These are phyloP conservation scores for Hypoxylon sp. DNA, from an alignment of 2,329 filamentous ascomycete species.

Conservation along the genomic window DNA sequence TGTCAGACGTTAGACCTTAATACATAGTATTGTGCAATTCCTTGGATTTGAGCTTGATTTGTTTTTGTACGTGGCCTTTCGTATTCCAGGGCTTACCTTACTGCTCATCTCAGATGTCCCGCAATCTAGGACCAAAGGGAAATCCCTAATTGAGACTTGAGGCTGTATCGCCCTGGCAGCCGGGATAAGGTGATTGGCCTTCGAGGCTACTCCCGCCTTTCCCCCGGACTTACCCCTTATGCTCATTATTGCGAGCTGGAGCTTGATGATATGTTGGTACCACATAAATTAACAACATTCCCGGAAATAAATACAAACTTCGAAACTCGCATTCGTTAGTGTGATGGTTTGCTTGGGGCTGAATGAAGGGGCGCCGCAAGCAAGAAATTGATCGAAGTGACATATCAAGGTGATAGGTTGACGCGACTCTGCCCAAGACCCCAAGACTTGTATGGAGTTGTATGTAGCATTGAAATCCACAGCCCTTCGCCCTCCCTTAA, in stretches of 20 bases:
- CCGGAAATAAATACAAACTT: constrained; percentile 8
- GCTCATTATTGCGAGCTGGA: constrained; percentile 15
- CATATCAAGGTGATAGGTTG: constrained; percentile 19
- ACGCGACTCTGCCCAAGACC: constrained; percentile 19
- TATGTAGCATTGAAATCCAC: constrained; percentile 1
- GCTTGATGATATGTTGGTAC: constrained; percentile 12
- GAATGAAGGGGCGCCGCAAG: constrained; percentile 16
- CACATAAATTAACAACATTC: constrained; percentile 4
- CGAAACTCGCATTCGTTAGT: neutral
- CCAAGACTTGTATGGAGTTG: constrained; percentile 1
- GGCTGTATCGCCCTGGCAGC: constrained; percentile 33
- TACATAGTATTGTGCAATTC: constrained; percentile 21
- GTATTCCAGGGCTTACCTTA: constrained; percentile 9
- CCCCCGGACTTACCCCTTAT: constrained; percentile 34
- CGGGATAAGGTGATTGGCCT: constrained; percentile 25
- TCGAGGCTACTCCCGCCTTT: constrained; percentile 36
- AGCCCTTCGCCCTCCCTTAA: constrained; percentile 14
- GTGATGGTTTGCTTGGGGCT: constrained; percentile 9
- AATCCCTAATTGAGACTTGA: constrained; percentile 27
- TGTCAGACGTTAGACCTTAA: neutral
- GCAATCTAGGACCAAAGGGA: constrained; percentile 17
- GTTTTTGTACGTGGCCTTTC: constrained; percentile 36
- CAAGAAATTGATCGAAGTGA: constrained; percentile 18
- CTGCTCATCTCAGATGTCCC: constrained; percentile 27
- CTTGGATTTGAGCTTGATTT: constrained; percentile 22